Evolutionary conservation across 352 stramenopile genomes (phyloP).

Genomic region (Pythium sp.): DNA sequence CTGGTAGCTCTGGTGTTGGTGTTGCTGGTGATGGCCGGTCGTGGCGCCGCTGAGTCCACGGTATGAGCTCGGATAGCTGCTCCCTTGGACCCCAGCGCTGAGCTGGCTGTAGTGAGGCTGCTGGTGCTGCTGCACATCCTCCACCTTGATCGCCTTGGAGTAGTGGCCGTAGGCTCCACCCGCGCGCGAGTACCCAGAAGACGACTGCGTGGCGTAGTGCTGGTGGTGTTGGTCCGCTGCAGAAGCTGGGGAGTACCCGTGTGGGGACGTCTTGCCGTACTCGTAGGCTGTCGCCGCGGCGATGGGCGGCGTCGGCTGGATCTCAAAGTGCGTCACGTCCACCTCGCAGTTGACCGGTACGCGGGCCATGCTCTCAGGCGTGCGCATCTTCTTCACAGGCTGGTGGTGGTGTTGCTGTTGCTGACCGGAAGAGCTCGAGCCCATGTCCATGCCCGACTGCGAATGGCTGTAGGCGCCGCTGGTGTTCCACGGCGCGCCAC

Average conservation of each 20-base stretch:
- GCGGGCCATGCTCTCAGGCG: constrained; percentile 29
- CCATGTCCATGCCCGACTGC: constrained; percentile 3
- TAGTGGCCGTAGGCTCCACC: constrained; percentile 12
- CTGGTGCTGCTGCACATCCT: constrained; percentile 9
- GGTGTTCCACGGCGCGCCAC: constrained; percentile 24
- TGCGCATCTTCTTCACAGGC: constrained; percentile 51
- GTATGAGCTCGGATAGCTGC: constrained; percentile 10
- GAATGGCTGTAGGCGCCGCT: constrained; percentile 8
- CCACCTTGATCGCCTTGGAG: constrained; percentile 15
- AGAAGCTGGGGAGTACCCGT: constrained; percentile 13
- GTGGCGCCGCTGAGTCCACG: neutral
- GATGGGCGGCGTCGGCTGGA: constrained; percentile 18
- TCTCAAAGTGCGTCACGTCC: constrained; percentile 14
- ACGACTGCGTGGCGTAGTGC: constrained; percentile 3
- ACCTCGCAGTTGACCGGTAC: constrained; percentile 12
- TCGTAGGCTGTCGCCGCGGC: constrained; percentile 15
- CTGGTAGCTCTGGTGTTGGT: constrained; percentile 13
- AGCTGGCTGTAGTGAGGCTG: constrained; percentile 3
- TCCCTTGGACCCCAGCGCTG: neutral
- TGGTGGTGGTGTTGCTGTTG: constrained; percentile 25
- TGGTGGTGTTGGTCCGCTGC: constrained; percentile 13
- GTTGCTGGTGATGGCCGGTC: constrained; percentile 14
- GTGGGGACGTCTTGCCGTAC: constrained; percentile 23
- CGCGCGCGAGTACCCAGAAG: constrained; percentile 9
- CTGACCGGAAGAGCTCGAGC: neutral